phyloP scores from a whole-genome alignment of 306 rosid genomes.

The Cicer chorassanicum region DNA sequence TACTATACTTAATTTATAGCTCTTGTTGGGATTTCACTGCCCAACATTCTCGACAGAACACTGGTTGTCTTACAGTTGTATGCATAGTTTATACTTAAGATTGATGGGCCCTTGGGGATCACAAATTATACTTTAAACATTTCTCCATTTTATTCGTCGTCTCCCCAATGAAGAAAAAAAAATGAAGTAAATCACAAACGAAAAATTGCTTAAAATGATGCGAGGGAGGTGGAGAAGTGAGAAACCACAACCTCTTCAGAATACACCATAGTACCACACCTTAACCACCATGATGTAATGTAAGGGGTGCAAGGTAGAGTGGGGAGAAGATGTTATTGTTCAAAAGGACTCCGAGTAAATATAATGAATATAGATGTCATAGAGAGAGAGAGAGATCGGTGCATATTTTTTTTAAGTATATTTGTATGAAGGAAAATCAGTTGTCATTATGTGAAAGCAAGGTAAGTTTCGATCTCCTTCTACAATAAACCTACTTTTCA shows the following conservation, averaged over 20 bases:
- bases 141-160: not conserved
- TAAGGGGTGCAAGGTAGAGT: not conserved
- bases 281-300: not conserved
- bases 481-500: constrained; percentile 11
- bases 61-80: not conserved
- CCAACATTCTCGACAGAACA: not conserved
- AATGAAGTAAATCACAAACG: not conserved
- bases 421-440: not conserved
- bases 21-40: not conserved
- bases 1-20: not conserved
- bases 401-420: not conserved
- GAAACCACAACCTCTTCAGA: constrained; percentile 6
- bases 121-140: not conserved
- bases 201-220: constrained; percentile 17
- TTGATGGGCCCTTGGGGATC: constrained; percentile 1
- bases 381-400: not conserved
- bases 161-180: constrained; percentile 16
- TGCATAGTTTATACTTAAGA: not conserved
- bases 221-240: constrained; percentile 14
- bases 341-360: not conserved
- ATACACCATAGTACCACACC: not conserved
- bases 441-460: constrained; percentile 3
- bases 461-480: constrained; percentile 15
- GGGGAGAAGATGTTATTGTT: not conserved
- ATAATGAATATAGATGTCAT: not conserved